phyloP scores from a whole-genome alignment of 2,329 filamentous ascomycete genomes.

The Colletotrichum nymphaeae region DNA sequence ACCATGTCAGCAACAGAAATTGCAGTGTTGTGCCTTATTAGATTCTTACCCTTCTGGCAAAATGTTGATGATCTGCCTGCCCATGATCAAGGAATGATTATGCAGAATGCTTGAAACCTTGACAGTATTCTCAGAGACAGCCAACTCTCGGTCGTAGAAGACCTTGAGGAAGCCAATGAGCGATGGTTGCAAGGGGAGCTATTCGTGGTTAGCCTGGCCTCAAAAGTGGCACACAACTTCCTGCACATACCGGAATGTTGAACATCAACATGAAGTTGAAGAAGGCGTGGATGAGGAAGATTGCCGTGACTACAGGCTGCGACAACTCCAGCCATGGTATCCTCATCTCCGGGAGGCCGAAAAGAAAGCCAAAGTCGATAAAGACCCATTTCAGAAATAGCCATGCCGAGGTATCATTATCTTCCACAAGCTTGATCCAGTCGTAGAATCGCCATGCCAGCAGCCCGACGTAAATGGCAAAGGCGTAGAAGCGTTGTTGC shows the following conservation, averaged over 20 bases:
- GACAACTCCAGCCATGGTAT: constrained; percentile 98
- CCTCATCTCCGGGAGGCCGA: constrained; percentile 84
- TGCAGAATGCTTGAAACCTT: constrained; percentile 89
- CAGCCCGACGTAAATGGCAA: constrained; percentile 80
- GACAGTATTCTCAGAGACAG: constrained; percentile 92
- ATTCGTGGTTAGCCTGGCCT: constrained; percentile 16
- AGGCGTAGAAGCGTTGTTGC: constrained; percentile 88
- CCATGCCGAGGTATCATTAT: constrained; percentile 88
- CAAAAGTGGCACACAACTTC: neutral
- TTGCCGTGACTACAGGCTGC: constrained; percentile 74
- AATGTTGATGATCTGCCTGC: constrained; percentile 97
- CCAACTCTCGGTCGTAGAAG: constrained; percentile 91
- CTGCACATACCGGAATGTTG: constrained; percentile 75
- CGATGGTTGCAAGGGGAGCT: constrained; percentile 81
- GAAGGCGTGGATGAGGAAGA: constrained; percentile 78
- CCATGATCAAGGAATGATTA: constrained; percentile 92
- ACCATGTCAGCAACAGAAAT: constrained; percentile 31
- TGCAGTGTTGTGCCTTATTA: neutral
- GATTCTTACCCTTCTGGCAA: constrained; percentile 83
- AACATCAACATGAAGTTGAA: constrained; percentile 93
- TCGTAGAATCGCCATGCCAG: constrained; percentile 90
- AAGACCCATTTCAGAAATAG: constrained; percentile 94
- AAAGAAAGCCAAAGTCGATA: constrained; percentile 88
- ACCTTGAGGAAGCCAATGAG: constrained; percentile 80
- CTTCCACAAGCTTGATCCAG: constrained; percentile 81